Base-by-base conservation (phyloP, 768 basidiomycete species). In the Mycena pura region DNA sequence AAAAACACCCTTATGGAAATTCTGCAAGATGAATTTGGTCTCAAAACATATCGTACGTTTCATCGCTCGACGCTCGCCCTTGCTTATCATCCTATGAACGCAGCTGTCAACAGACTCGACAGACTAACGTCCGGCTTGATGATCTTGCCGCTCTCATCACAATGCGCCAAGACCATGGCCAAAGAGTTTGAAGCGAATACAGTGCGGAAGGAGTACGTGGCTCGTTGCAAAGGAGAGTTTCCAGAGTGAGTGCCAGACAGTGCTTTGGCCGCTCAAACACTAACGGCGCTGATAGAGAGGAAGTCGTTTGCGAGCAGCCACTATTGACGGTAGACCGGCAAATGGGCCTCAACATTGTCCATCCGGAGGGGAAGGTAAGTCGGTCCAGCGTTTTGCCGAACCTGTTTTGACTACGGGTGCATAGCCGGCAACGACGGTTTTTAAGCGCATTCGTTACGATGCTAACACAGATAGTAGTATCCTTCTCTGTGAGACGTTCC, bases 271-370 rank as follows among this genome's bases (percentile, higher is more conserved):
- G 7, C 19, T 48, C 34, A 36, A 21, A 29, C 43, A 38, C 36
- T 39, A 43, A 45, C 38, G 38, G 14, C 29, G 31, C 14, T 48
- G 17, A 19, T 53, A 96, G 95, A 39, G 89, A 84, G 52, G 91
- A 95, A 69, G 77, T 93, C n/a, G 73, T 82, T 0, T 95, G 95
- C 61, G 93, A 96, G 61, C 81, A 94, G 69, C 93, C 95, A 1
- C 76, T 99, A 7, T 74, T 99, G 57, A 95, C 95, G 0, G 88
- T 98, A 1, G 97, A 99, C 75, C 84, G 95, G 50, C 96, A 98
- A 72, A 95, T 98, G 89, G 97, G 97, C 4, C 76, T 99, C 44
- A 98, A 98, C 62, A 90, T 99, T 50, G 93, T 98, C 15, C 94
- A 97, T 70, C 94, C 96, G 0, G 88, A 96, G 57, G 97, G 97